These are phyloP conservation scores for Meyerozyma athensensis DNA, from an alignment of 1,139 yeast genomes.

Conservation along the genomic window DNA sequence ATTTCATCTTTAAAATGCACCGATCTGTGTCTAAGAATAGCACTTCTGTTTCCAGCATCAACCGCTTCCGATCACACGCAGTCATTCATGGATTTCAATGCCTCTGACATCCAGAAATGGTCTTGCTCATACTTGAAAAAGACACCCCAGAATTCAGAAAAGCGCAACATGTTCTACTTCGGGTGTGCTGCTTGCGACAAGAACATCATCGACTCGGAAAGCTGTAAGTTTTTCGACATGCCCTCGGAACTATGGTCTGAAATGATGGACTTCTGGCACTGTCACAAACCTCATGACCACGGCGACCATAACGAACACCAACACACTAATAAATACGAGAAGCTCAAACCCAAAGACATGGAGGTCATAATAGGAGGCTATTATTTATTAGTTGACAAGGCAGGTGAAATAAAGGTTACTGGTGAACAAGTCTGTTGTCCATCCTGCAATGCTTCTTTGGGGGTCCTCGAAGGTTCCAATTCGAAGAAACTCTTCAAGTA, in stretches of 20 bases:
- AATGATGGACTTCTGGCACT: conserved; percentile 97
- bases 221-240: conserved; percentile 51
- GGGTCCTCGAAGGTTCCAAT: conserved; percentile 22
- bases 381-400: conserved; percentile 44
- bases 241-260: conserved; percentile 95
- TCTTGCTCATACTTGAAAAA: conserved; percentile 35
- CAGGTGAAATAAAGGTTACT: conserved; percentile 10
- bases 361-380: conserved; percentile 54
- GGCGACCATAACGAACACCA: conserved; percentile 13
- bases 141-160: conserved; percentile 21
- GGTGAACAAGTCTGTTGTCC: conserved; percentile 20
- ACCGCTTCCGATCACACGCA: conserved; percentile 9
- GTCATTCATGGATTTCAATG: conserved; percentile 19
- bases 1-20: conserved; percentile 4
- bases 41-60: conserved; percentile 7
- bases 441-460: conserved; percentile 27
- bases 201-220: conserved; percentile 23
- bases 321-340: conserved; percentile 23
- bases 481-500: conserved; percentile 53
- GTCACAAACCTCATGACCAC: conserved; percentile 72
- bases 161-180: conserved; percentile 28
- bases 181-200: conserved; percentile 29
- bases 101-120: conserved; percentile 26
- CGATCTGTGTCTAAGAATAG: neutral
- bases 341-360: conserved; percentile 41